Conservation (phyloP, 202 grass and related monocot species). For the Elaeis oleifera region DNA sequence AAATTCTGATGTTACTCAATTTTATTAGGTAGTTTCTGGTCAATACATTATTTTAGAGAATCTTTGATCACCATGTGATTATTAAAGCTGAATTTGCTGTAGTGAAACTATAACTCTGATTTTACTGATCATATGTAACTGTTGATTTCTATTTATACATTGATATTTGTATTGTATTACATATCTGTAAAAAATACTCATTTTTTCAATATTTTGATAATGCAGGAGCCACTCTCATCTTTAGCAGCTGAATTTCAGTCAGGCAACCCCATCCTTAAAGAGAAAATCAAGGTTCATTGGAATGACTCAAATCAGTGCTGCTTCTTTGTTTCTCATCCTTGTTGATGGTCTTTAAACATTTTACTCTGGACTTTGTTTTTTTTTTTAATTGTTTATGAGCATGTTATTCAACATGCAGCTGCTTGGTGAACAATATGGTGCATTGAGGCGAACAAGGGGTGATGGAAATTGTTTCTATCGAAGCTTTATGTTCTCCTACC, state of each 20-base stretch:
- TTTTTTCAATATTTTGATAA: slow-evolving; percentile 22
- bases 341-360: neutral
- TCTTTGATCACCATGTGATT: too few species aligned
- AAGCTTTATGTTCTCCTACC: slow-evolving; percentile 99
- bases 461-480: slow-evolving; percentile 99
- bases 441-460: slow-evolving; percentile 84
- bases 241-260: slow-evolving; percentile 82
- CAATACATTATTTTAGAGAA: too few species aligned
- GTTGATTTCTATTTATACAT: too few species aligned
- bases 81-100: too few species aligned
- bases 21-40: too few species aligned
- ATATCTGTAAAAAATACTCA: too few species aligned
- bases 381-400: slow-evolving; percentile 29
- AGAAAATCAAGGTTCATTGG: slow-evolving; percentile 80
- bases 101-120: too few species aligned
- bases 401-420: slow-evolving; percentile 48
- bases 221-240: slow-evolving; percentile 85
- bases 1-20: too few species aligned
- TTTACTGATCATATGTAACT: too few species aligned
- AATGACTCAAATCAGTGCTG: neutral
- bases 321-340: neutral
- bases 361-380: slow-evolving; percentile 1
- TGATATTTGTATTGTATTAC: too few species aligned
- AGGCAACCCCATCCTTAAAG: slow-evolving; percentile 74
- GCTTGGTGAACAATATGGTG: slow-evolving; percentile 81